These are phyloP conservation scores for Discostella stelligeroides DNA, from an alignment of 108 stramenopile species.

Conservation along the genomic window DNA sequence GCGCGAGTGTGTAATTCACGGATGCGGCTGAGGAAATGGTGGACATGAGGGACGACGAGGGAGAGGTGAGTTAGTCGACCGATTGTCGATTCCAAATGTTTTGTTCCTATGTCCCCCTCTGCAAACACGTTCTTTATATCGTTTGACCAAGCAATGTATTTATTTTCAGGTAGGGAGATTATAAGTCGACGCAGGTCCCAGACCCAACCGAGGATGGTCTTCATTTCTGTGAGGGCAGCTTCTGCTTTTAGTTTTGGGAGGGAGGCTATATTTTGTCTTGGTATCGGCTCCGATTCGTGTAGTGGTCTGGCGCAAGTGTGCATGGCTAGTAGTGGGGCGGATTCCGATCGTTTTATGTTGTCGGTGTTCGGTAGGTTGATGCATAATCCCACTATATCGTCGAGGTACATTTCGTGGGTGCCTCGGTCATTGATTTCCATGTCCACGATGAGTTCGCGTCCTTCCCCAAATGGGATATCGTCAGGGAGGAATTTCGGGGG, in stretches of 20 bases:
- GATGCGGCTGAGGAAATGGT: conserved; percentile 17
- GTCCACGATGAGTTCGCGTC: conserved; percentile 20
- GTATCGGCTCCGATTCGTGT: conserved; percentile 16
- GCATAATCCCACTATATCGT: conserved; percentile 15
- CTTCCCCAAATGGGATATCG: conserved; percentile 18
- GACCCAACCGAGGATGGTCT: conserved; percentile 33
- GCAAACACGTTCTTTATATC: conserved; percentile 1
- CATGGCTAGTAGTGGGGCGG: conserved; percentile 23
- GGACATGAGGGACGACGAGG: conserved; percentile 27
- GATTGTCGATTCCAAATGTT: too few relatives aligned
- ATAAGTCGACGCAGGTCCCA: too few relatives aligned
- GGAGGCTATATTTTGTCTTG: conserved; percentile 27
- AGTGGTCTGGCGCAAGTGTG: neutral
- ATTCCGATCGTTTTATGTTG: conserved; percentile 14
- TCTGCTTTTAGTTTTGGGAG: conserved; percentile 17
- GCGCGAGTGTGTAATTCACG: neutral
- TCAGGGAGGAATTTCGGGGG: neutral
- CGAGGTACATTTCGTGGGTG: too few relatives aligned
- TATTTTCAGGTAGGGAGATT: conserved; percentile 31
- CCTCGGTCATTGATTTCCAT: conserved; percentile 15
- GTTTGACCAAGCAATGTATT: conserved; percentile 23
- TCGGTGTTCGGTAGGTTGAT: conserved; percentile 13
- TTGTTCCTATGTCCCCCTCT: conserved; percentile 12
- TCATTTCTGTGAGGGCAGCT: conserved; percentile 16
- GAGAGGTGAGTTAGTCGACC: conserved; percentile 6